phyloP scores from a whole-genome alignment of 495 filamentous ascomycete species.

The Rostrohypoxylon terebratum region DNA sequence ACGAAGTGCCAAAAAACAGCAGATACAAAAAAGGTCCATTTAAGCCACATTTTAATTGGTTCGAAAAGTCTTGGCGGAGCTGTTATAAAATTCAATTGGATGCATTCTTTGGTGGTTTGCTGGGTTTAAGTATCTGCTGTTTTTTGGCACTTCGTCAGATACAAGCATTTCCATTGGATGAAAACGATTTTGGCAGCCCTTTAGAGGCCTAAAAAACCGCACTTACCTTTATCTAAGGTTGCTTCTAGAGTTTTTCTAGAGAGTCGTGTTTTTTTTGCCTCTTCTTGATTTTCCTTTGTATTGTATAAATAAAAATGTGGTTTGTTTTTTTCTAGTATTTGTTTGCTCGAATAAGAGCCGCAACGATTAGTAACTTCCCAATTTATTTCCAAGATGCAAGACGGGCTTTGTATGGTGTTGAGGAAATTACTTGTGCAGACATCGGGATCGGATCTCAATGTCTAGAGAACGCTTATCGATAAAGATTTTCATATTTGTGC shows the following conservation, averaged over 20 bases:
- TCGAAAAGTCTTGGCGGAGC: too few species aligned
- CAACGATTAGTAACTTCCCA: too few species aligned
- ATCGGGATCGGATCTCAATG: too few species aligned
- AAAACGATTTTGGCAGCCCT: constrained; percentile 13
- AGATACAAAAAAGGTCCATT: too few species aligned
- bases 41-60: too few species aligned
- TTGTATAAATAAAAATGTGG: constrained; percentile 1
- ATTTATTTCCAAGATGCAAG: constrained; percentile 1
- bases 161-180: constrained; percentile 25
- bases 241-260: not conserved
- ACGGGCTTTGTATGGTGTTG: not conserved
- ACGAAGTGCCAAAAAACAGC: too few species aligned
- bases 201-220: constrained; percentile 34
- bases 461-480: not conserved
- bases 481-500: constrained; percentile 11
- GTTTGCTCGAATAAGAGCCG: not conserved
- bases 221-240: constrained; percentile 11
- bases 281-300: not conserved
- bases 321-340: not conserved
- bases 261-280: not conserved
- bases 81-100: too few species aligned
- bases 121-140: too few species aligned
- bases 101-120: too few species aligned
- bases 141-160: too few species aligned
- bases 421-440: not conserved